A percentile compares a stretch with the other conserved stretches of the same genome.
phyloP scores from a whole-genome alignment of 2,329 filamentous ascomycete genomes.

The Phialophora tarda region DNA sequence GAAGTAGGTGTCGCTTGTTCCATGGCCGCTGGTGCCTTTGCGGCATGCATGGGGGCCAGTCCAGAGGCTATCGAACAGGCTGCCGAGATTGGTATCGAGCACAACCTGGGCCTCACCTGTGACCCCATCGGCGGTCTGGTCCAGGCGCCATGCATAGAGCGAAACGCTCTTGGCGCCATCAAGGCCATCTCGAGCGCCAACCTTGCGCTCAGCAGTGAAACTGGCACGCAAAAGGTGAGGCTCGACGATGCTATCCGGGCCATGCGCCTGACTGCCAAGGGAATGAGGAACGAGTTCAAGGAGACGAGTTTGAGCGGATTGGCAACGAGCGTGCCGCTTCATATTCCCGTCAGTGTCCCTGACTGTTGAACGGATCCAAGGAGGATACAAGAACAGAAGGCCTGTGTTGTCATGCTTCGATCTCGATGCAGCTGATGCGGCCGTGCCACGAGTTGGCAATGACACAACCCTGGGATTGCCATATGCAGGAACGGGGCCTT shows the following conservation, averaged over 20 bases:
- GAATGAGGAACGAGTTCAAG: constrained; percentile 37
- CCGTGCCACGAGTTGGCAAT: neutral
- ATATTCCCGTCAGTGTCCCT: constrained; percentile 37
- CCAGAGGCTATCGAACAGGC: constrained; percentile 36
- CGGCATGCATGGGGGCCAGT: constrained; percentile 36
- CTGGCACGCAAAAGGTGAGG: constrained; percentile 34
- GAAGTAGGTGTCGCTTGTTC: constrained; percentile 37
- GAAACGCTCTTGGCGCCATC: constrained; percentile 36
- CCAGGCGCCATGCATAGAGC: constrained; percentile 37
- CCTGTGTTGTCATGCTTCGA: neutral
- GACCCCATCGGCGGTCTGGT: constrained; percentile 36
- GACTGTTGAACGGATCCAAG: constrained; percentile 25
- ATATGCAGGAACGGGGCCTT: neutral
- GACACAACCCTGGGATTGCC: neutral
- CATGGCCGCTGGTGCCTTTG: constrained; percentile 36
- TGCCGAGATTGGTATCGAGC: constrained; percentile 37
- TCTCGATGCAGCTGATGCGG: neutral
- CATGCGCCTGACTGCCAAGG: constrained; percentile 36
- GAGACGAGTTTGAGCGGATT: constrained; percentile 37
- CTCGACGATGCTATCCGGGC: constrained; percentile 36
- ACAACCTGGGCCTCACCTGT: constrained; percentile 37
- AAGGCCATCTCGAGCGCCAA: constrained; percentile 37
- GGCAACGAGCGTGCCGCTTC: constrained; percentile 34
- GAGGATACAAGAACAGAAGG: neutral
- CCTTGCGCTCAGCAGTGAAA: constrained; percentile 33